Evolutionary conservation across 106 monocot species (phyloP).

Genomic region (Acorus calamus): DNA sequence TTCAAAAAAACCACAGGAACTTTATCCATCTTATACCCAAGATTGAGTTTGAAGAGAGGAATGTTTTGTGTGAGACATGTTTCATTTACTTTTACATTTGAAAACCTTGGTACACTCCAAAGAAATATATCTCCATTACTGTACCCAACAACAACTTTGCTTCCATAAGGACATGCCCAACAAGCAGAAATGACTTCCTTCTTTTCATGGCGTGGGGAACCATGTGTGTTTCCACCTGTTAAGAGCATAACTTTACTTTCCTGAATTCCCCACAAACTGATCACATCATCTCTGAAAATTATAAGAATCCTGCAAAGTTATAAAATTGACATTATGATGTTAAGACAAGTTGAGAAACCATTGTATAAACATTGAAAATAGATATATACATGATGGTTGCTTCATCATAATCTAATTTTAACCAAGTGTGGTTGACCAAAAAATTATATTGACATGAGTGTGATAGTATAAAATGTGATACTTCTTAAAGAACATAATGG

Average conservation of each 20-base stretch:
- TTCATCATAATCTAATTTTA: too few species aligned
- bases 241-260: slow-evolving; percentile 38
- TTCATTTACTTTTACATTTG: slow-evolving; percentile 23
- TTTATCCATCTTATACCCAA: slow-evolving; percentile 76
- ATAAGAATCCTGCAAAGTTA: slow-evolving; percentile 55
- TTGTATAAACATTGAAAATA: neutral
- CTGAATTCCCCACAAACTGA: slow-evolving; percentile 67
- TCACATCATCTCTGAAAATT: slow-evolving; percentile 58
- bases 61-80: slow-evolving; percentile 21
- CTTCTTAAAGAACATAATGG: neutral
- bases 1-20: slow-evolving; percentile 54
- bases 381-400: neutral
- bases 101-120: slow-evolving; percentile 45
- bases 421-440: too few species aligned
- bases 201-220: slow-evolving; percentile 26
- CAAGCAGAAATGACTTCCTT: slow-evolving; percentile 55
- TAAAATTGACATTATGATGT: neutral
- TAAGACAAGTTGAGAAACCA: neutral
- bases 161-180: slow-evolving; percentile 67
- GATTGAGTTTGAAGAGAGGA: slow-evolving; percentile 75
- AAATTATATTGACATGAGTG: too few species aligned
- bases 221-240: slow-evolving; percentile 38
- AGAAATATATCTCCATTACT: slow-evolving; percentile 69
- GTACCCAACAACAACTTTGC: slow-evolving; percentile 73
- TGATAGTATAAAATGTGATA: neutral